Evolutionary conservation across 768 basidiomycete genomes (phyloP), one percentile per base, ranked within the genome.

Genomic region (Tricholoma sp.): DNA sequence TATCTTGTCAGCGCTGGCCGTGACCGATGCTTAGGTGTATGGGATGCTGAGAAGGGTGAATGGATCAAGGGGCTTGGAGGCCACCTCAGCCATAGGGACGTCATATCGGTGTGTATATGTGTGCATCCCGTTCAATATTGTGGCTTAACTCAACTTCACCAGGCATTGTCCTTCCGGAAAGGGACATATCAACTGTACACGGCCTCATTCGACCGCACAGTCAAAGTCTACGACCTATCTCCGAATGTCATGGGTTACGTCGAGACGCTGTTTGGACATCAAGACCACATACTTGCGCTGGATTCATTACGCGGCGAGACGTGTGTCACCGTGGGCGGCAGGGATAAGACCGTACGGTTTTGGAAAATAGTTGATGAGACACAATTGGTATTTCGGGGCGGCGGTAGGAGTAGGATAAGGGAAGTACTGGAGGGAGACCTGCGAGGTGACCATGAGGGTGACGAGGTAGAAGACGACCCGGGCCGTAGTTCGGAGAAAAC

Each of bases 301-400:
- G 91, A 94, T 59, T 79, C 92, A 6, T 80, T 98, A 13, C 85
- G 89, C 33, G 83, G 83, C 6, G 94, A 98, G 63, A 84, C 85
- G 1, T 90, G 89, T 13, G 83, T 98, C 17, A 94, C 88, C 34
- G 89, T 88, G 5, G 97, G 96, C 17, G 91, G 85, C 0, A 78
- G 94, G 33, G 97, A 99, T 75, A 88, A 92, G 67, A 97, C 94
- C 0, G 82, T 87, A 57, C 80, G 97, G 34, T 98, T 84, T 72
- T 99, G 96, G 96, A 98, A 98, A 74, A 89, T 98, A 52, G 84
- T 85, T 36, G 96, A 99, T 53, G 94, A 98, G 71, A 91, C 82
- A 11, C 96, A 98, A 66, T 78, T 99, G 24, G 94, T 99, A 6
- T 98, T 98, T 66, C 83, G 97, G 36, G 97, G 96, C 24, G 97